Evolutionary conservation across 2,329 filamentous ascomycete genomes (phyloP), one percentile per base, ranked within the genome.

Genomic region (Leptodontidium sp.): DNA sequence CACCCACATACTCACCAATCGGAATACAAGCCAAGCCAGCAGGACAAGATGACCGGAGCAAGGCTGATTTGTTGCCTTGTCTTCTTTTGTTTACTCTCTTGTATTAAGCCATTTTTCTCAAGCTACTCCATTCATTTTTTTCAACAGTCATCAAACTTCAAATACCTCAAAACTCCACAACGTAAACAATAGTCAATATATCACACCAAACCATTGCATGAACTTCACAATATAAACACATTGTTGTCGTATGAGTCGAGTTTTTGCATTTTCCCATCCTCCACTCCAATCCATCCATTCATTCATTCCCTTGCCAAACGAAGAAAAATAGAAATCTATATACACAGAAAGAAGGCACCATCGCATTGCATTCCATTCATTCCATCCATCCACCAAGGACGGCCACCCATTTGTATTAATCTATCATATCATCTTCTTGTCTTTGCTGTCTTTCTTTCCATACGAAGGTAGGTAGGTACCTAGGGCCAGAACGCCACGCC

Each of bases 341-440:
- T 73, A 73, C 67, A 73, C 63, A 40, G 52, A 73, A 73, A 65
- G 32, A 29, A 43, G n/a, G 21, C 24, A 17, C 29, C 29, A 6
- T 21, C 8, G 15, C 26, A 55, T 40, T 55, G 4, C 21, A 17
- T 7, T 32, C 11, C 21, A 11, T 17, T 15, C n/a, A 12, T 15
- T 15, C 24, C n/a, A 50, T 15, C n/a, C 24, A 29, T 15, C 24
- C n/a, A 50, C 24, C 7, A 26, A 35, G 35, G 32, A 32, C 24
- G 9, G 32, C 52, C 29, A 35, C 26, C 29, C 52, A 55, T 55
- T 40, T 58, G 55, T 40, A 61, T 61, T 61, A 61, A 32, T 62
- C 59, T 62, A 49, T 62, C 24, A 35, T 47, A 12, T 32, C 26
- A 49, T 47, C 11, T 9, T 2, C 35, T 12, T 29, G 6, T 12